Conservation (phyloP, 345 rosid genomes). For the Euphorbia lathyris region DNA sequence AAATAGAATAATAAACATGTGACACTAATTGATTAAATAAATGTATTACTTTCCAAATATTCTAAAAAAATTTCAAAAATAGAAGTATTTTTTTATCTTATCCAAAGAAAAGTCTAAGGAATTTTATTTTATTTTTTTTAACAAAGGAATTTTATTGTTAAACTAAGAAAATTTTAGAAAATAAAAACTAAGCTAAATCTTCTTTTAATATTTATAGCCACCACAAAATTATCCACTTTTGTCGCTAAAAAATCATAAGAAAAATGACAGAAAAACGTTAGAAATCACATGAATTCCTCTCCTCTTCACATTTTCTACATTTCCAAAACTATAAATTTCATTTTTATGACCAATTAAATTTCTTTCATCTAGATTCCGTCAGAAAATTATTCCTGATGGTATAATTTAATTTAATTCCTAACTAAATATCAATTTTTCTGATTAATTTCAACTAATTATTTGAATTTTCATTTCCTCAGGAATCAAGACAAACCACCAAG, state of each 20-base stretch:
- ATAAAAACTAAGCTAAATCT: neutral
- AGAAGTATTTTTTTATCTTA: too few relatives aligned
- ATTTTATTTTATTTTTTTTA: too few relatives aligned
- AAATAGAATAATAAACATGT: too few relatives aligned
- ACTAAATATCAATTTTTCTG: too few relatives aligned
- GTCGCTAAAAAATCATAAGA: neutral
- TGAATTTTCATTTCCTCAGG: slow-evolving; percentile 8
- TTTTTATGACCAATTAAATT: neutral
- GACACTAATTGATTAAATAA: too few relatives aligned
- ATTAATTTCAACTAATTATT: neutral
- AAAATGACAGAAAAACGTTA: neutral
- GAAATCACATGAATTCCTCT: neutral
- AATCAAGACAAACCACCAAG: slow-evolving; percentile 8
- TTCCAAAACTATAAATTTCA: neutral
- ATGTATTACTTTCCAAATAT: too few relatives aligned
- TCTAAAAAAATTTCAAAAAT: too few relatives aligned
- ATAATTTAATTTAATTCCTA: neutral
- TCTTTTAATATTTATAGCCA: slow-evolving; percentile 1
- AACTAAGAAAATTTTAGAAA: neutral
- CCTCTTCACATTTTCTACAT: neutral
- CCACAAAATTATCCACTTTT: neutral
- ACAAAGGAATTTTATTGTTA: neutral
- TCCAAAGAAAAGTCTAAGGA: neutral
- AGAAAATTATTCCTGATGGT: slow-evolving; percentile 3
- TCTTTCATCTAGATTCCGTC: neutral